Evolutionary conservation across 1,284 basidiomycete genomes (phyloP).

Genomic region (Volvariella volvacea): DNA sequence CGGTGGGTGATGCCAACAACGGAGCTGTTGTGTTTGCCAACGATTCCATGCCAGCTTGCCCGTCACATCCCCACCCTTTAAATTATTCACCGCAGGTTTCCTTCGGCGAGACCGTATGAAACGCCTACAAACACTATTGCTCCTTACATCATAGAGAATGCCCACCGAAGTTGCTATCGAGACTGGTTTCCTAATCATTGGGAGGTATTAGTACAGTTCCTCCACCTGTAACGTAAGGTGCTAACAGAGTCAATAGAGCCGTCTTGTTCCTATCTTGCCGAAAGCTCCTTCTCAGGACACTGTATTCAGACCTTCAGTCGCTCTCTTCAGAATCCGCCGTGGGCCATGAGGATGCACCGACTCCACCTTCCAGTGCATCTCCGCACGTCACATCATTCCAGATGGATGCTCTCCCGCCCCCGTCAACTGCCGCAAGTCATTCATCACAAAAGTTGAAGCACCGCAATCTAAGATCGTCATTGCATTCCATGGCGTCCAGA

Average conservation of each 20-base stretch:
- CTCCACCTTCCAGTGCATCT: constrained; percentile 11
- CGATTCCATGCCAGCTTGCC: no score
- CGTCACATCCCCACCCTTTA: no score
- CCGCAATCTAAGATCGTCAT: constrained; percentile 19
- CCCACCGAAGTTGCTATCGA: no score
- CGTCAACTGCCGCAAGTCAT: constrained; percentile 34
- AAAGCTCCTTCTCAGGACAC: constrained; percentile 42
- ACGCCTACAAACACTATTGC: no score
- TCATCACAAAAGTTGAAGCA: constrained; percentile 17
- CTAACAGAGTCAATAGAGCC: constrained; percentile 21
- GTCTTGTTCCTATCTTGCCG: constrained; percentile 47
- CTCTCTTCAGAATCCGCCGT: constrained; percentile 20
- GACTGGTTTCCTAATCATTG: no score
- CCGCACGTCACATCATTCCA: constrained; percentile 25
- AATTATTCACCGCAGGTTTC: no score
- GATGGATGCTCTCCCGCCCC: constrained; percentile 38
- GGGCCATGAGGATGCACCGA: constrained; percentile 5
- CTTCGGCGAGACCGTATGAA: no score
- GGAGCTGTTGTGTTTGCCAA: no score
- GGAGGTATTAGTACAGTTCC: no score
- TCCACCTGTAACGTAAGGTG: no score
- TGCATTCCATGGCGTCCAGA: constrained; percentile 50
- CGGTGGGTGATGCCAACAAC: no score
- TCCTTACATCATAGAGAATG: no score
- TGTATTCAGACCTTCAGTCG: constrained; percentile 52